These are phyloP conservation scores for Fusarium poae DNA, from an alignment of 2,329 filamentous ascomycete genomes.

Conservation along the genomic window DNA sequence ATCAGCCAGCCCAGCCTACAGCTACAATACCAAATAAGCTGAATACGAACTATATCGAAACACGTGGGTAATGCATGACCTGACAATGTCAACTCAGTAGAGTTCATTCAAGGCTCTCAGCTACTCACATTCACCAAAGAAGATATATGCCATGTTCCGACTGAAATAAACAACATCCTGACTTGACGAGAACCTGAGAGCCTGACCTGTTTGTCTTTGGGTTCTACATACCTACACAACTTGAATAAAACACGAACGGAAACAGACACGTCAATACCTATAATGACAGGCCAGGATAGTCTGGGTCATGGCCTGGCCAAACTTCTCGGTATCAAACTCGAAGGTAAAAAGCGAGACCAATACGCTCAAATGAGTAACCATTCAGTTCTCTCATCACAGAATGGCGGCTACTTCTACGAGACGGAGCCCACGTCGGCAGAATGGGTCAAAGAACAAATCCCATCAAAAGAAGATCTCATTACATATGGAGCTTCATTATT, in stretches of 20 bases:
- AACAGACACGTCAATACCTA: not conserved
- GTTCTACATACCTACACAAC: not conserved
- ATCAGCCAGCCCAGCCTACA: not conserved
- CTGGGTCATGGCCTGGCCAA: slow-evolving; percentile 82
- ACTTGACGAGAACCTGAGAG: not conserved
- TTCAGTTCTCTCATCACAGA: slow-evolving; percentile 80
- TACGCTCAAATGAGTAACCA: slow-evolving; percentile 78
- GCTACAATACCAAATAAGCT: slow-evolving; percentile 6
- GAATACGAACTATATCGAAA: slow-evolving; percentile 29
- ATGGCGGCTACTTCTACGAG: slow-evolving; percentile 84
- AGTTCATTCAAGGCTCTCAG: not conserved
- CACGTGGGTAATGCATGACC: slow-evolving; percentile 14
- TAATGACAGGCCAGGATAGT: slow-evolving; percentile 55
- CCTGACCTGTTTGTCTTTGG: not conserved
- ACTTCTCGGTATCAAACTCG: slow-evolving; percentile 83
- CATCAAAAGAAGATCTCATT: slow-evolving; percentile 65
- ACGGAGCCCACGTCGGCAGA: slow-evolving; percentile 80
- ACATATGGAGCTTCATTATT: slow-evolving; percentile 80
- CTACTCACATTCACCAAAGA: not conserved
- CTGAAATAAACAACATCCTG: not conserved
- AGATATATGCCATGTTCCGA: slow-evolving; percentile 6
- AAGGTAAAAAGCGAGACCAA: slow-evolving; percentile 62
- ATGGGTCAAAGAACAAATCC: slow-evolving; percentile 75
- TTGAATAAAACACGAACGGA: not conserved
- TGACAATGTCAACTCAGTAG: slow-evolving; percentile 16